Evolutionary conservation across 176 grass and related monocot species (phyloP).

Genomic region (Pontederia crassipes): DNA sequence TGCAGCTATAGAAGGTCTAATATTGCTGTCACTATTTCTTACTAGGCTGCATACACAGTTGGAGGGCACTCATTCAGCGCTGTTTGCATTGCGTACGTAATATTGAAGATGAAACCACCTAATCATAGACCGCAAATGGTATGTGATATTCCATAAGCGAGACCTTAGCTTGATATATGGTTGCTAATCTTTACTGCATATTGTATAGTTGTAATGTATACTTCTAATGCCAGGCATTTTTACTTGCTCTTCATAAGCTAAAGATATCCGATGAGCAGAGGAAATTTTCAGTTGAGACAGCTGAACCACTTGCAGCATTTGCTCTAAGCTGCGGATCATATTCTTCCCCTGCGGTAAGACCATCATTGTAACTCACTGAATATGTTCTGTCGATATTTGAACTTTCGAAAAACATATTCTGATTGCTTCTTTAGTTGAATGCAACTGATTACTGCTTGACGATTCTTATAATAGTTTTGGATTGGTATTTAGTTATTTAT

Average conservation of each 20-base stretch:
- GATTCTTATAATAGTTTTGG: too few relatives aligned
- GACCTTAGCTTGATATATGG: neutral
- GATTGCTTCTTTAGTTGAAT: too few relatives aligned
- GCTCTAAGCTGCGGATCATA: conserved; percentile 86
- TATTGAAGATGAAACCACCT: conserved; percentile 85
- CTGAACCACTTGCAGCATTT: conserved; percentile 68
- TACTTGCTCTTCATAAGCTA: conserved; percentile 87
- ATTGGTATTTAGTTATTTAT: too few relatives aligned
- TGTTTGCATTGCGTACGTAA: conserved; percentile 74
- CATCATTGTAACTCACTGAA: neutral
- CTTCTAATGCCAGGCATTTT: conserved; percentile 37
- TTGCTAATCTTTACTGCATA: neutral
- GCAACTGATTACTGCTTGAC: too few relatives aligned
- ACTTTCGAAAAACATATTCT: too few relatives aligned
- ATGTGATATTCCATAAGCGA: conserved; percentile 2
- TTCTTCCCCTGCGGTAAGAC: conserved; percentile 69
- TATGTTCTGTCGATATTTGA: too few relatives aligned
- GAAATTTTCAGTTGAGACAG: conserved; percentile 52
- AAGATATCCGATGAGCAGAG: conserved; percentile 79
- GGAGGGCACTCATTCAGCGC: conserved; percentile 82
- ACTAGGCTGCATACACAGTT: conserved; percentile 76
- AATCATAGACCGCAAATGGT: conserved; percentile 86
- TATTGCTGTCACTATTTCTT: neutral
- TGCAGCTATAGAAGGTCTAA: neutral
- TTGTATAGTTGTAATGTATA: too few relatives aligned